A percentile compares a stretch with the other conserved stretches of the same genome.
These are phyloP conservation scores for Triglochin maritima DNA, from an alignment of 106 monocot genomes.

Conservation along the genomic window DNA sequence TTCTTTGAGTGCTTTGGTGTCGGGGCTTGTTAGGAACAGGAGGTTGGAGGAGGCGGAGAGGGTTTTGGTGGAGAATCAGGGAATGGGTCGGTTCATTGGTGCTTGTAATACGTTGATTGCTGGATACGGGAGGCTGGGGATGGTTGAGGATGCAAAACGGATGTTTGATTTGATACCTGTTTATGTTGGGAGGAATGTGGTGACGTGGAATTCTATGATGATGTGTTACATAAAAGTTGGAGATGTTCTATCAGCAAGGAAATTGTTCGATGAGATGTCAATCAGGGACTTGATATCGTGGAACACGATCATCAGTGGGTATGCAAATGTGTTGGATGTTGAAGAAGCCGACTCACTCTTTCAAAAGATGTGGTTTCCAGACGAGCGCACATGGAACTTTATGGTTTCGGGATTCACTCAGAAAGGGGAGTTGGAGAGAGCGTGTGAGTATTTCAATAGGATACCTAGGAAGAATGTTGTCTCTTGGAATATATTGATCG, in stretches of 20 bases:
- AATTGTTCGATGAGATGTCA: slow-evolving; percentile 72
- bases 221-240: slow-evolving; percentile 67
- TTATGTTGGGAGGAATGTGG: slow-evolving; percentile 23
- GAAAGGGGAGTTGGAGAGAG: slow-evolving; percentile 38
- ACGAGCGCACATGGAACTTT: slow-evolving; percentile 57
- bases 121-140: slow-evolving; percentile 43
- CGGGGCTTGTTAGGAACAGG: slow-evolving; percentile 44
- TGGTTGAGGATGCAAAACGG: slow-evolving; percentile 34
- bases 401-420: slow-evolving; percentile 58
- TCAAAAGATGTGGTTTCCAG: slow-evolving; percentile 26
- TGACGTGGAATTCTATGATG: slow-evolving; percentile 93
- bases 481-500: slow-evolving; percentile 79
- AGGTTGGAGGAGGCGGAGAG: slow-evolving; percentile 41
- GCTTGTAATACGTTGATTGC: slow-evolving; percentile 75
- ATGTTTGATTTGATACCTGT: slow-evolving; percentile 50
- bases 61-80: slow-evolving; percentile 12
- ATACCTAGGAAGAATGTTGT: slow-evolving; percentile 43
- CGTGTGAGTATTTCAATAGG: slow-evolving; percentile 34
- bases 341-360: slow-evolving; percentile 54
- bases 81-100: slow-evolving; percentile 32
- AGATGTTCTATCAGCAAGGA: slow-evolving; percentile 34
- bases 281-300: slow-evolving; percentile 57
- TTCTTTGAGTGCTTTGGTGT: slow-evolving; percentile 39
- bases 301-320: slow-evolving; percentile 84
- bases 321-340: slow-evolving; percentile 28